These are phyloP conservation scores for Fusarium nygamai DNA, from an alignment of 2,329 filamentous ascomycete species.

Conservation along the genomic window DNA sequence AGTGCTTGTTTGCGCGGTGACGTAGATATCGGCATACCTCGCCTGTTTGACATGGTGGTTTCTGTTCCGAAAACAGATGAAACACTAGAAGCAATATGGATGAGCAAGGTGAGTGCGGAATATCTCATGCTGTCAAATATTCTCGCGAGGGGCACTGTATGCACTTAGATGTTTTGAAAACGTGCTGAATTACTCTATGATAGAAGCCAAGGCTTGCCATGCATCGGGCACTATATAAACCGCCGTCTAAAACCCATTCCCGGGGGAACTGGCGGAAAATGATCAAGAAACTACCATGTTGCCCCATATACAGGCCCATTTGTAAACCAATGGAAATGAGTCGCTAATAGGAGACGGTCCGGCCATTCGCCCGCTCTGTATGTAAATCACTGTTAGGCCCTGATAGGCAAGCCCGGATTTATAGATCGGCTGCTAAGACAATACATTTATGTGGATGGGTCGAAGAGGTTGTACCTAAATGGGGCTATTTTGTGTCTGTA, in stretches of 20 bases:
- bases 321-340: not conserved
- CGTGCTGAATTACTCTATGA: not conserved
- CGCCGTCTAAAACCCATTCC: not conserved
- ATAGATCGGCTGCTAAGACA: not conserved
- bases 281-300: not conserved
- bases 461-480: not conserved
- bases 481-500: too few species aligned
- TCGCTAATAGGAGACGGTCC: not conserved
- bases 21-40: not conserved
- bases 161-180: not conserved
- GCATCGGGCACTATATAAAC: not conserved
- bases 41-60: not conserved
- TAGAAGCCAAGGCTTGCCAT: not conserved
- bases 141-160: not conserved
- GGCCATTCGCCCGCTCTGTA: not conserved
- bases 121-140: not conserved
- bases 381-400: not conserved
- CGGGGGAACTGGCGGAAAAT: not conserved
- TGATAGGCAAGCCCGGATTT: not conserved
- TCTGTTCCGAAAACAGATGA: not conserved
- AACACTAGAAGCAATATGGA: not conserved
- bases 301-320: not conserved
- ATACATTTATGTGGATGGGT: not conserved
- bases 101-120: not conserved
- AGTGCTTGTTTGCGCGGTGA: accelerated